Conservation (phyloP, 1,284 basidiomycete genomes). For the Leccinum subrobustum region DNA sequence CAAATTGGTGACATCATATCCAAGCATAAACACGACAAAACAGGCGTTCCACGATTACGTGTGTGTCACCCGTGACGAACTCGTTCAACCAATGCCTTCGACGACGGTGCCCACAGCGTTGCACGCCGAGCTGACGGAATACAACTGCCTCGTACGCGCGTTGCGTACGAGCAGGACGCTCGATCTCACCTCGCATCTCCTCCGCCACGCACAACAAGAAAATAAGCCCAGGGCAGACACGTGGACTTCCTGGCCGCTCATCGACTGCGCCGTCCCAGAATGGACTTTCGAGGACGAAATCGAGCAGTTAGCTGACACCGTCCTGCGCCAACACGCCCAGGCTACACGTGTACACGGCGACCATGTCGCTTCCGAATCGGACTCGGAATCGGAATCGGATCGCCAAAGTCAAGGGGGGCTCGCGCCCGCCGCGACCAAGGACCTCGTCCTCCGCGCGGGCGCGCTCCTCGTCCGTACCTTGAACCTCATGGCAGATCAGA, state of each 20-base stretch:
- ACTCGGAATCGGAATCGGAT: slow-evolving; percentile 10
- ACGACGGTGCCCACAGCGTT: slow-evolving; percentile 19
- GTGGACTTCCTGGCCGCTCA: slow-evolving; percentile 33
- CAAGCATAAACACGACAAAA: slow-evolving; percentile 18
- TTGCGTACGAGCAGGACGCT: slow-evolving; percentile 27
- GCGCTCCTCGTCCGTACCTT: slow-evolving; percentile 23
- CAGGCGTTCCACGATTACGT: slow-evolving; percentile 3
- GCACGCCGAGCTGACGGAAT: slow-evolving; percentile 28
- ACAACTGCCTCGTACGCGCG: slow-evolving; percentile 24
- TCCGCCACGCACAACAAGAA: slow-evolving; percentile 16
- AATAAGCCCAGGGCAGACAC: slow-evolving; percentile 6
- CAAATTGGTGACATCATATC: slow-evolving; percentile 15
- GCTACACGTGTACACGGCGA: neutral
- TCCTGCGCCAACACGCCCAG: slow-evolving; percentile 1
- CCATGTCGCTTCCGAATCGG: neutral
- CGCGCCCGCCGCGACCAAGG: slow-evolving; percentile 7
- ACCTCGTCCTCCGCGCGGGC: slow-evolving; percentile 16
- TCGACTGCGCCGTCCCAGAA: slow-evolving; percentile 31
- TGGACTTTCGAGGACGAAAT: slow-evolving; percentile 31
- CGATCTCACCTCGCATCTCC: slow-evolving; percentile 30
- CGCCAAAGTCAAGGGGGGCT: slow-evolving; percentile 8
- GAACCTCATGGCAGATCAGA: slow-evolving; percentile 26
- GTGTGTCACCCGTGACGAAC: neutral
- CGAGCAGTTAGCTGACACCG: slow-evolving; percentile 14
- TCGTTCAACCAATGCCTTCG: neutral